Conservation (phyloP, 2,329 filamentous ascomycete genomes). For the Aspergillus pseudoterreus region DNA sequence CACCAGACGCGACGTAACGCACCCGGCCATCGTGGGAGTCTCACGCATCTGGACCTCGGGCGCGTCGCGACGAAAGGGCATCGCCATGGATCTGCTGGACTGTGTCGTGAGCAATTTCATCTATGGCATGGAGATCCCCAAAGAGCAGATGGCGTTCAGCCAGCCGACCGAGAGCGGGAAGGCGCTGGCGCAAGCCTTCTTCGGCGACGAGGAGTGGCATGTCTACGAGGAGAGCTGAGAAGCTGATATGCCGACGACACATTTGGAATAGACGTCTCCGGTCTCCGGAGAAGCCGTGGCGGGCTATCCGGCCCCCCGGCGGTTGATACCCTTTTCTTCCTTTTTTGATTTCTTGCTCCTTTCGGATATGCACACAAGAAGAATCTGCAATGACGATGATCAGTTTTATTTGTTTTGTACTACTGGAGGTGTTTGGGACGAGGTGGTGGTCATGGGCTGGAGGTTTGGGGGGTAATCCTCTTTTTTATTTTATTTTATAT, state of each 20-base stretch:
- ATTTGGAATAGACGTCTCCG: background rate
- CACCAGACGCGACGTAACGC: conserved; percentile 40
- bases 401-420: conserved; percentile 13
- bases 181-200: conserved; percentile 56
- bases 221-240: conserved; percentile 51
- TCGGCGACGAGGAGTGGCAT: conserved; percentile 56
- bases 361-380: conserved; percentile 15
- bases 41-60: conserved; percentile 64
- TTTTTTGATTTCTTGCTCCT: conserved; percentile 7
- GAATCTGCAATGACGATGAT: conserved; percentile 19
- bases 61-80: conserved; percentile 53
- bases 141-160: conserved; percentile 59
- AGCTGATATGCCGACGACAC: background rate
- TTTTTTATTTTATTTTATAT: conserved; percentile 6
- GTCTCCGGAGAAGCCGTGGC: background rate
- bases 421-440: conserved; percentile 15
- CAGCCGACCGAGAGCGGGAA: conserved; percentile 63
- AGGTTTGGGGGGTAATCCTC: background rate
- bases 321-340: conserved; percentile 9
- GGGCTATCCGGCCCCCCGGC: background rate
- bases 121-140: conserved; percentile 53
- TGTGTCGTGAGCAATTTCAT: conserved; percentile 54
- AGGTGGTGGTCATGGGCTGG: conserved; percentile 3
- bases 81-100: conserved; percentile 57
- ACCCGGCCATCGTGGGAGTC: conserved; percentile 56